Evolutionary conservation across 2,329 filamentous ascomycete species (phyloP), one percentile per base, ranked within the genome.

Genomic region (Colletotrichum lindemuthianum): DNA sequence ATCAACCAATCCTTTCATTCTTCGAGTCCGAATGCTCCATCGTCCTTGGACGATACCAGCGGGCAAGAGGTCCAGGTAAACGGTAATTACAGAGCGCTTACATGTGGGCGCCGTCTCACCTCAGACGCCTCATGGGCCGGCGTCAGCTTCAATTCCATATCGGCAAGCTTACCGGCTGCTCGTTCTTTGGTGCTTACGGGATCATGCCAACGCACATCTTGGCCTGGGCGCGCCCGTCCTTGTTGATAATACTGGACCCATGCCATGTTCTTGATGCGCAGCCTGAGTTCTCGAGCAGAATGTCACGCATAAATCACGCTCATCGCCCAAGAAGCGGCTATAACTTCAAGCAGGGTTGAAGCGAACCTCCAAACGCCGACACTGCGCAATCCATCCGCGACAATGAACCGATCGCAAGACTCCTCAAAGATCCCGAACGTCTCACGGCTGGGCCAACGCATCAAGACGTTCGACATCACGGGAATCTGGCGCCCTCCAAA

Each of bases 101-200:
- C 63, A 48, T 56, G 51, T 33, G 47, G 63, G 51, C 15, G 41
- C 15, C 52, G 63, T 63, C 63, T 65, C 56, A 65, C 63, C 48
- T 65, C 63, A 65, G 58, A 61, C 37, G 45, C 24, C 9, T 50
- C 24, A 36, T 11, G n/a, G 12, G 44, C 45, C 10, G 24, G 16
- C 47, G 32, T 50, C 55, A 40, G 55, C 55, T 58, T 49, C 33
- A 36, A 2, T 37, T 41, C 12, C 9, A 12, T 34, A 45, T 10
- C 11, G 43, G 41, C 33, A 47, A 36, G 24, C 24, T 24, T 24
- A 24, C 24, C 24, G 24, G 24, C 37, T 47, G 16, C n/a, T 33
- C 15, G 13, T 33, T 49, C 33, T 11, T 12, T 44, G 33, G 15
- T n/a, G n/a, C 43, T 4, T 36, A 58, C 24, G 9, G n/a, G 40